phyloP scores from a whole-genome alignment of 129 eudicot genomes.

The Flaveria brownii region DNA sequence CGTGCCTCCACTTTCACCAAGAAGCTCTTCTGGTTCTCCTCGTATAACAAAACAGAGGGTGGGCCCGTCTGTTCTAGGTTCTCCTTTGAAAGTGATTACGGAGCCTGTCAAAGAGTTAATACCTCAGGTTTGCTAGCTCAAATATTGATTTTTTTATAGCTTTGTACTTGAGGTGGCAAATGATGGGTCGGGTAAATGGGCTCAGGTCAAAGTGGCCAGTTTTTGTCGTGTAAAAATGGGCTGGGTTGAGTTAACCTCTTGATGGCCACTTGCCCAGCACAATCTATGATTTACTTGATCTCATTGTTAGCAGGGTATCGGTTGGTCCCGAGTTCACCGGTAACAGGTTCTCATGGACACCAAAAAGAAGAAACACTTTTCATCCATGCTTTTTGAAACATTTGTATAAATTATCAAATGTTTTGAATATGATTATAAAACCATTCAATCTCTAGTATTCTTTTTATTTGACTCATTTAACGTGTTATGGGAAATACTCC shows the following conservation, averaged over 20 bases:
- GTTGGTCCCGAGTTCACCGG: no score
- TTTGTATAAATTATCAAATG: background rate
- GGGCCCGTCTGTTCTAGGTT: conserved; percentile 57
- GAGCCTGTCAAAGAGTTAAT: conserved; percentile 59
- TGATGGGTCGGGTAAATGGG: background rate
- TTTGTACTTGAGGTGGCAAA: background rate
- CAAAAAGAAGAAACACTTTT: background rate
- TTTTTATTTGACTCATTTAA: background rate
- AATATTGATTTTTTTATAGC: background rate
- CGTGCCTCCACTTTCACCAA: conserved; percentile 70
- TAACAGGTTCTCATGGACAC: no score
- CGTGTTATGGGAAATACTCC: background rate
- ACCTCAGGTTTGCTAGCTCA: conserved; percentile 50
- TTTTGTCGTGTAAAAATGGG: background rate
- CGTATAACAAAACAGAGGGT: conserved; percentile 46
- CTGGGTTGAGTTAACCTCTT: background rate
- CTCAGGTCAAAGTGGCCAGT: background rate
- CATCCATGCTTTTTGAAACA: background rate
- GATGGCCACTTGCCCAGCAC: no score
- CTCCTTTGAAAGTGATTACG: conserved; percentile 50
- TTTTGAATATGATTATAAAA: no score
- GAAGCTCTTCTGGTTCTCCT: conserved; percentile 65
- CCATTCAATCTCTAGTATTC: background rate
- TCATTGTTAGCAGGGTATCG: background rate
- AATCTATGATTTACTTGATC: background rate